Evolutionary conservation across 2,329 filamentous ascomycete species (phyloP), one percentile per base, ranked within the genome.

Genomic region (Claviceps purpurea): DNA sequence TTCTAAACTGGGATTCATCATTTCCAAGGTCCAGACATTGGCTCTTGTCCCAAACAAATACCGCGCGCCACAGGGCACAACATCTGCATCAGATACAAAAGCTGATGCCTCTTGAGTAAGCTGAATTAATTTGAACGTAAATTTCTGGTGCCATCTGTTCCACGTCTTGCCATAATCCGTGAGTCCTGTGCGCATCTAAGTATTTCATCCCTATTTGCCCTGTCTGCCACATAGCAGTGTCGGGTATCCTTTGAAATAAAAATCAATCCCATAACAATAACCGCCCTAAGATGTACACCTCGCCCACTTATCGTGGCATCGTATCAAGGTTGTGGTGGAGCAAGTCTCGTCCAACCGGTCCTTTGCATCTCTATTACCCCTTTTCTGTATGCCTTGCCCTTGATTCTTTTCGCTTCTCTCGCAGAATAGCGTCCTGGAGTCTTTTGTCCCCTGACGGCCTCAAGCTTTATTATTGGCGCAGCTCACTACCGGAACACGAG

Each of bases 191-290:
- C 14, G 30, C 24, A 26, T 47, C 48, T 50, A 53, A 47, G 41
- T 48, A 48, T 4, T n/a, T 11, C 14, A 41, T 30, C n/a, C 43
- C 52, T 53, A 26, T 52, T 46, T 49, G 18, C n/a, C 22, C 42
- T 44, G 11, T 20, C 44, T 41, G 43, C 44, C 44, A 39, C 22
- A 38, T 26, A 45, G 22, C 43, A 44, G 47, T 47, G 39, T 39
- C 11, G 14, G 50, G 22, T 50, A 30, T 38, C 43, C 18, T 38
- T 42, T 47, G 43, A 44, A 38, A n/a, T 50, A 47, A 20, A 53
- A 47, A 44, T 44, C 43, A 22, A 50, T 30, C 16, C 16, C 43
- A 22, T n/a, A 34, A 30, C 2, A 52, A 47, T 50, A 37, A 26
- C 18, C 30, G 10, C n/a, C 43, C 20, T 38, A 44, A 30, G 13